phyloP scores from a whole-genome alignment of 306 rosid species.

The Delonix regia region DNA sequence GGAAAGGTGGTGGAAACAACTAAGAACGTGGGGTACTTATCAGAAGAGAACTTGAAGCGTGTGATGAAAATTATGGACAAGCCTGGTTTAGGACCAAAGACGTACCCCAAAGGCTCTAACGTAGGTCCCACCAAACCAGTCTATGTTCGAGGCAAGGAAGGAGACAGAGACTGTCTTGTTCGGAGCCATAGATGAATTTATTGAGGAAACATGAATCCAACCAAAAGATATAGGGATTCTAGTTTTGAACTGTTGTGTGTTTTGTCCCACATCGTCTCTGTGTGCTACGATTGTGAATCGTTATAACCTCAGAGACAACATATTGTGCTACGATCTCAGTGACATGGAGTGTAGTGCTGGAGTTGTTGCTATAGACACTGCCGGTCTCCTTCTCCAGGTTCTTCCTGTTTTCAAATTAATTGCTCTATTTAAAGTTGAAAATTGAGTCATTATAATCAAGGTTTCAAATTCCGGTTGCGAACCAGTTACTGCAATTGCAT shows the following conservation, averaged over 20 bases:
- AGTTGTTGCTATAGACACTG: conserved; percentile 33
- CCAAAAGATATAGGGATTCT: conserved; percentile 26
- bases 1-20: not conserved
- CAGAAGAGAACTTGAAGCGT: conserved; percentile 20
- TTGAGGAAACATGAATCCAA: conserved; percentile 31
- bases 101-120: conserved; percentile 6
- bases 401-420: too few species aligned
- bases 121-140: not conserved
- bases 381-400: conserved; percentile 42
- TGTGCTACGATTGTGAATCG: conserved; percentile 36
- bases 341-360: conserved; percentile 50
- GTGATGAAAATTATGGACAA: not conserved
- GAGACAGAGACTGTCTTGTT: conserved; percentile 3
- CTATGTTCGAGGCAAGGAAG: not conserved
- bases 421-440: too few species aligned
- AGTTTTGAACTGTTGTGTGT: conserved; percentile 25
- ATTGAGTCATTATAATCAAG: too few species aligned
- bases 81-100: conserved; percentile 33
- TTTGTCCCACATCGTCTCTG: conserved; percentile 32
- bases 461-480: too few species aligned
- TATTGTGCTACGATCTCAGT: conserved; percentile 27
- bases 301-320: conserved; percentile 18
- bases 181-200: conserved; percentile 30
- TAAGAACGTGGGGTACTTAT: not conserved
- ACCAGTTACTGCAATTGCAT: too few species aligned